Percentiles rank a stretch among this genome's conserved stretches.
Conservation (phyloP, 169 alveolate genomes). For the Eimeria praecox region DNA sequence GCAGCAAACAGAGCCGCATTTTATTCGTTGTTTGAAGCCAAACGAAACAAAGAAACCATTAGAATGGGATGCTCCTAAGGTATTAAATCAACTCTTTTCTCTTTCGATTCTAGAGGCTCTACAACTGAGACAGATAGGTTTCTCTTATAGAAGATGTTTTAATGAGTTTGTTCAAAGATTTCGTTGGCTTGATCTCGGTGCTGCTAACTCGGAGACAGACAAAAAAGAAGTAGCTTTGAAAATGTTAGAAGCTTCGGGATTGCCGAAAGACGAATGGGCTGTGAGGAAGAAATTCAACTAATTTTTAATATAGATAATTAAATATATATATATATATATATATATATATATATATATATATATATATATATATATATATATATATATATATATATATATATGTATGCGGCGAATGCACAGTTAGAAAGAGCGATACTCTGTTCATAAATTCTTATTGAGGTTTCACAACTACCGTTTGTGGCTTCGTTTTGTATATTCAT, state of each 20-base stretch:
- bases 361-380: too few relatives aligned
- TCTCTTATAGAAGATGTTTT: conserved; percentile 90
- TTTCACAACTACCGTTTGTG: too few relatives aligned
- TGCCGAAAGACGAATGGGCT: conserved; percentile 73
- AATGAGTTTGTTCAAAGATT: conserved; percentile 91
- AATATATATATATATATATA: too few relatives aligned
- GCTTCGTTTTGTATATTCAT: too few relatives aligned
- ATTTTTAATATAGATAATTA: too few relatives aligned
- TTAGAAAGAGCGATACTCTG: too few relatives aligned
- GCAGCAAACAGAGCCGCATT: conserved; percentile 93
- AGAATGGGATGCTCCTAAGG: conserved; percentile 92
- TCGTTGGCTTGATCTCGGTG: conserved; percentile 88
- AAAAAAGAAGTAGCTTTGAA: conserved; percentile 85
- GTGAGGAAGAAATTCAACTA: too few relatives aligned
- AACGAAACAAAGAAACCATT: conserved; percentile 90
- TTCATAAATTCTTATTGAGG: too few relatives aligned
- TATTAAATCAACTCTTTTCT: conserved; percentile 92
- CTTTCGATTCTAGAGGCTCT: conserved; percentile 93
- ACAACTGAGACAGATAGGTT: conserved; percentile 92
- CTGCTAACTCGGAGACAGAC: conserved; percentile 88
- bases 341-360: too few relatives aligned
- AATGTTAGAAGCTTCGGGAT: conserved; percentile 86
- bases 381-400: too few relatives aligned
- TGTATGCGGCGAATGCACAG: too few relatives aligned
- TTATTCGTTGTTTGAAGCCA: conserved; percentile 97